Percentiles rank a stretch among this genome's conserved stretches.
Conservation (phyloP, 2,329 filamentous ascomycete species). For the Thelonectria olida region DNA sequence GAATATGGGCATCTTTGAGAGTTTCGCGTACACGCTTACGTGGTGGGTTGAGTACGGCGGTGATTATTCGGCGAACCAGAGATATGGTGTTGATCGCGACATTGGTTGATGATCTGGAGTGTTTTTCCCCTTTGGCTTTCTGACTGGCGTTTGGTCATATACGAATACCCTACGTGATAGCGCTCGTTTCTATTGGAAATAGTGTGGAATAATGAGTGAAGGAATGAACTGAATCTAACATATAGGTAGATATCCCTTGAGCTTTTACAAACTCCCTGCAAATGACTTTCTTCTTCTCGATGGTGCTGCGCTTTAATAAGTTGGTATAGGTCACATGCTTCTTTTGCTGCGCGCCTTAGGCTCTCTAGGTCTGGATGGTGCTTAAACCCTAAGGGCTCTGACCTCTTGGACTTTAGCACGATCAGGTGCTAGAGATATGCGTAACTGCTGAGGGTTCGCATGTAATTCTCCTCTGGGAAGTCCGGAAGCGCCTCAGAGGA, state of each 20-base stretch:
- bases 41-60: slow-evolving; percentile 54
- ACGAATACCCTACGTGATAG: no score
- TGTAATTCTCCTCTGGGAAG: background rate
- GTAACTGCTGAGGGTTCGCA: background rate
- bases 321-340: background rate
- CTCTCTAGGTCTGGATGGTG: background rate
- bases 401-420: no score
- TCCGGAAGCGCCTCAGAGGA: background rate
- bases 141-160: slow-evolving; percentile 9
- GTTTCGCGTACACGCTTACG: slow-evolving; percentile 46
- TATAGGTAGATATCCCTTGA: no score
- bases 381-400: background rate
- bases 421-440: background rate
- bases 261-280: no score
- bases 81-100: slow-evolving; percentile 46
- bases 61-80: slow-evolving; percentile 8
- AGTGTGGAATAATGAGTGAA: no score
- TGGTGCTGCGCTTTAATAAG: background rate
- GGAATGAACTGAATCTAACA: no score
- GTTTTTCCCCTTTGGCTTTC: background rate
- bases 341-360: background rate
- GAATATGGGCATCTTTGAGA: slow-evolving; percentile 23
- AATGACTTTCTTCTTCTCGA: no score
- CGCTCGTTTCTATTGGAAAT: no score
- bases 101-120: slow-evolving; percentile 9